phyloP scores from a whole-genome alignment of 1,284 basidiomycete genomes.

The Leccinum solheimii region DNA sequence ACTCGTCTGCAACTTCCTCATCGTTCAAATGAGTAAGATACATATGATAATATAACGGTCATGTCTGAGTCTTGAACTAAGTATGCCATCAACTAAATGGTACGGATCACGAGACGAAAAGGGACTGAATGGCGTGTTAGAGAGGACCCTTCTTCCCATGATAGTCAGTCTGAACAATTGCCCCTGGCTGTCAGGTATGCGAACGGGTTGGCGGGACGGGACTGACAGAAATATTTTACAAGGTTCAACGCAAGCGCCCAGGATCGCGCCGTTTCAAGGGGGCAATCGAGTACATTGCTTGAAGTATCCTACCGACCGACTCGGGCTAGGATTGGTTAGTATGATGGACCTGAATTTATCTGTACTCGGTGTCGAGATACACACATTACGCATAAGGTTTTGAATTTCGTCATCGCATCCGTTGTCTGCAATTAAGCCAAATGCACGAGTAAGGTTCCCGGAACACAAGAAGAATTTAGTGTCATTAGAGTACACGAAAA shows the following conservation, averaged over 20 bases:
- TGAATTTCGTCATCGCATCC: conserved; percentile 19
- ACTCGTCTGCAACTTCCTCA: neutral
- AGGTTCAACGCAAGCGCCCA: neutral
- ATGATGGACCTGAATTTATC: conserved; percentile 31
- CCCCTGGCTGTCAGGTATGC: neutral
- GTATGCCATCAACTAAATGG: conserved; percentile 2
- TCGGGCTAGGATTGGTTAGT: neutral
- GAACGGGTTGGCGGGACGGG: neutral
- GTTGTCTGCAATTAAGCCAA: conserved; percentile 29
- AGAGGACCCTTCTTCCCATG: conserved; percentile 2
- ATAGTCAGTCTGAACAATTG: neutral
- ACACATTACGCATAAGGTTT: conserved; percentile 16
- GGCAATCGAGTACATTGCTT: neutral
- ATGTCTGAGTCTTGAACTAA: neutral
- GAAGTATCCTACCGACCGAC: conserved; percentile 1
- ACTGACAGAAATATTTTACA: neutral
- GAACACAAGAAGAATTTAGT: conserved; percentile 10
- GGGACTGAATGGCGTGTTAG: conserved; percentile 6
- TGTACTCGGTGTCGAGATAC: conserved; percentile 22
- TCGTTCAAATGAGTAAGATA: conserved; percentile 1
- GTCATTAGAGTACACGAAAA: conserved; percentile 21
- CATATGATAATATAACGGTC: neutral
- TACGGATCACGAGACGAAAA: conserved; percentile 10
- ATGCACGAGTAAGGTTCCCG: conserved; percentile 23
- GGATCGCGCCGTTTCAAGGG: conserved; percentile 2